Conservation (phyloP, 768 basidiomycete species). For the Tulasnella sp. region DNA sequence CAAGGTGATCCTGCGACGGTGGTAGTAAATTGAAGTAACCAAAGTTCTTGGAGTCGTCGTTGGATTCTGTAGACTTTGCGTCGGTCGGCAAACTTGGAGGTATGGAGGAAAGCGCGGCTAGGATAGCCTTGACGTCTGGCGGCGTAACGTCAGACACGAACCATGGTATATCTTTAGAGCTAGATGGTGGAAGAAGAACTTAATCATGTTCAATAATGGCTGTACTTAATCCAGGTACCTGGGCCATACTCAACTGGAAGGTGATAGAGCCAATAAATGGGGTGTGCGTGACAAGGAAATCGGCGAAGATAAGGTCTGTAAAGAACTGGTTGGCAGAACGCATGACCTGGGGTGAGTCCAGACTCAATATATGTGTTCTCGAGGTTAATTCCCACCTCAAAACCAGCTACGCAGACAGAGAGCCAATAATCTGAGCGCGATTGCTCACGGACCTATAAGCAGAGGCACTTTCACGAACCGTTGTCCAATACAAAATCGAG, state of each 20-base stretch:
- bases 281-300: slow-evolving; percentile 84
- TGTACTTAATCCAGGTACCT: slow-evolving; percentile 3
- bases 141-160: slow-evolving; percentile 95
- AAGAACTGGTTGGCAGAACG: slow-evolving; percentile 45
- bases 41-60: not conserved
- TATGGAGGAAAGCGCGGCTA: slow-evolving; percentile 32
- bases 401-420: slow-evolving; percentile 59
- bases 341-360: not conserved
- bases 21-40: slow-evolving; percentile 5
- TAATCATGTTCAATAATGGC: not conserved
- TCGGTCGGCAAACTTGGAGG: slow-evolving; percentile 46
- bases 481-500: slow-evolving; percentile 91
- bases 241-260: slow-evolving; percentile 63
- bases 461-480: slow-evolving; percentile 32
- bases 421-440: too few relatives aligned
- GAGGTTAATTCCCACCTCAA: slow-evolving; percentile 47
- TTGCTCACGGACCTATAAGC: not conserved
- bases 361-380: not conserved
- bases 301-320: slow-evolving; percentile 87
- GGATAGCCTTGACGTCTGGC: slow-evolving; percentile 58
- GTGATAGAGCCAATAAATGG: slow-evolving; percentile 70
- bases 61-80: slow-evolving; percentile 20
- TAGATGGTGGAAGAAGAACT: slow-evolving; percentile 25
- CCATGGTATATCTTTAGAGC: slow-evolving; percentile 93
- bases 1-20: not conserved